phyloP scores from a whole-genome alignment of 495 filamentous ascomycete genomes.

The Xylaria castorea region DNA sequence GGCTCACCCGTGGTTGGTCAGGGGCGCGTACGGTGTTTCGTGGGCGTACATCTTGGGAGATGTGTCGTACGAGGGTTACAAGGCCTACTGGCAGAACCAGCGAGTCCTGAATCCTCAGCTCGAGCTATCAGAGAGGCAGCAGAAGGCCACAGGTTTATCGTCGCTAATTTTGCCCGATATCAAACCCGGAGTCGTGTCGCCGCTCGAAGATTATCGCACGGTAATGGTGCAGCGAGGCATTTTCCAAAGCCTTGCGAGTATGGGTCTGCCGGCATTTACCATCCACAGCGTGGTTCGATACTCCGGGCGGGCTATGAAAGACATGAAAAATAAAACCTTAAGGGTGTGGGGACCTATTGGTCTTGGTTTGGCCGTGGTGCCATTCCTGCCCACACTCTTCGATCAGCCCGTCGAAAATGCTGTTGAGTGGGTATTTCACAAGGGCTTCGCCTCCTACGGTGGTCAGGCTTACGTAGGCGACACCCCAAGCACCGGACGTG shows the following conservation, averaged over 20 bases:
- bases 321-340: slow-evolving; percentile 72
- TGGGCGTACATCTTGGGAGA: slow-evolving; percentile 94
- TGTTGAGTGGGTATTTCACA: slow-evolving; percentile 88
- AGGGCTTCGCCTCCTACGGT: slow-evolving; percentile 71
- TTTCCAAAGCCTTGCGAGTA: slow-evolving; percentile 89
- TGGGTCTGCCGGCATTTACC: slow-evolving; percentile 94
- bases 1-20: slow-evolving; percentile 82
- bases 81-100: slow-evolving; percentile 86
- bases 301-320: slow-evolving; percentile 79
- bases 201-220: slow-evolving; percentile 87
- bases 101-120: slow-evolving; percentile 58
- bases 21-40: slow-evolving; percentile 85
- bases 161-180: slow-evolving; percentile 32
- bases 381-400: slow-evolving; percentile 86
- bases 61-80: slow-evolving; percentile 93
- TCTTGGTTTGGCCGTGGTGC: slow-evolving; percentile 85
- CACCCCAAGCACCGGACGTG: slow-evolving; percentile 58
- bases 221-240: slow-evolving; percentile 90
- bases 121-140: slow-evolving; percentile 48
- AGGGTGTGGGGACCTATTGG: slow-evolving; percentile 91
- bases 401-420: slow-evolving; percentile 92
- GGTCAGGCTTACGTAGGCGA: slow-evolving; percentile 65
- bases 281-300: slow-evolving; percentile 93
- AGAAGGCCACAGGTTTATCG: slow-evolving; percentile 44
- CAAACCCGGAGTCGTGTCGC: slow-evolving; percentile 64